phyloP scores from a whole-genome alignment of 1,284 basidiomycete species.

The Cutaneotrichosporon sp. region DNA sequence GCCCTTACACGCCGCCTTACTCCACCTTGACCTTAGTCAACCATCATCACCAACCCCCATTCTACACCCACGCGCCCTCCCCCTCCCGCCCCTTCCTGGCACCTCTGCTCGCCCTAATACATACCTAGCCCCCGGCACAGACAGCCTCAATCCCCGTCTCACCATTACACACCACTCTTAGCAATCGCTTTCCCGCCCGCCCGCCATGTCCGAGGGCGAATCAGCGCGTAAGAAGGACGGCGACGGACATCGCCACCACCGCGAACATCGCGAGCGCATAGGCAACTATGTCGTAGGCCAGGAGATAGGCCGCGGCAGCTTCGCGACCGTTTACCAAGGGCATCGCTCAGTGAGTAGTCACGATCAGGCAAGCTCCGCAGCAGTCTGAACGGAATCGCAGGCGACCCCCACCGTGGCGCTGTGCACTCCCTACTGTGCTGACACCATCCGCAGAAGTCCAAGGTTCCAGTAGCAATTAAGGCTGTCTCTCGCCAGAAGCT shows the following conservation, averaged over 20 bases:
- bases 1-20: too few relatives aligned
- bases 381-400: not conserved
- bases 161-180: not conserved
- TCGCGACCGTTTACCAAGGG: slow-evolving; percentile 92
- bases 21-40: not conserved
- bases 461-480: slow-evolving; percentile 84
- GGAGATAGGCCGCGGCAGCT: slow-evolving; percentile 70
- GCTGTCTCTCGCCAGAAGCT: slow-evolving; percentile 85
- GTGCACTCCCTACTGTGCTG: not conserved
- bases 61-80: too few relatives aligned
- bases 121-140: too few relatives aligned
- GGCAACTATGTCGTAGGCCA: slow-evolving; percentile 53
- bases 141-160: not conserved
- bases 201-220: slow-evolving; percentile 15
- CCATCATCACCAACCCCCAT: too few relatives aligned
- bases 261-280: slow-evolving; percentile 35
- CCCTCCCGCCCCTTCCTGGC: too few relatives aligned
- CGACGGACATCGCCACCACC: slow-evolving; percentile 7
- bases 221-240: slow-evolving; percentile 17
- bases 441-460: slow-evolving; percentile 58
- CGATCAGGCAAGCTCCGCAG: not conserved
- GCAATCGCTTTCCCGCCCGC: not conserved
- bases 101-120: too few relatives aligned
- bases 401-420: too few relatives aligned
- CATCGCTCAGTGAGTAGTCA: slow-evolving; percentile 67